phyloP scores from a whole-genome alignment of 2,329 filamentous ascomycete species.

The Colletotrichum spinosum region DNA sequence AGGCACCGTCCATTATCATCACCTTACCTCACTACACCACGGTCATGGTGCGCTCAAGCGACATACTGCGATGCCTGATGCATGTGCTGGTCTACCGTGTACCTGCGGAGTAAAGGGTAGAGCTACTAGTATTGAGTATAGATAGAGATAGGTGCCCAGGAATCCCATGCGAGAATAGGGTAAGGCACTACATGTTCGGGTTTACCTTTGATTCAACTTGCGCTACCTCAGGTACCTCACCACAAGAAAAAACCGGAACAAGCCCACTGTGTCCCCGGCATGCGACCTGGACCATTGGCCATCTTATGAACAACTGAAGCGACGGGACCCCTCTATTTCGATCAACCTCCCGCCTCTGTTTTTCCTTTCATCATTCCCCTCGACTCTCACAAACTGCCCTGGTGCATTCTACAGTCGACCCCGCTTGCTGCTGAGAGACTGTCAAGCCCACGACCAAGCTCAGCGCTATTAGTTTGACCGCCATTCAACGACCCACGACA shows the following conservation, averaged over 20 bases:
- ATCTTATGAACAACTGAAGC: constrained; percentile 4
- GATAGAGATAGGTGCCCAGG: too few relatives aligned
- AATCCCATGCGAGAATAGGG: too few relatives aligned
- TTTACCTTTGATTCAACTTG: background rate
- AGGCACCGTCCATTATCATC: background rate
- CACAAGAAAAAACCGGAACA: background rate
- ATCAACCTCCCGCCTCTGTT: constrained; percentile 4
- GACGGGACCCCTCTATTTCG: constrained; percentile 16
- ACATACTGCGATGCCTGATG: constrained; percentile 9
- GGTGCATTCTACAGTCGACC: background rate
- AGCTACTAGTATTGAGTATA: too few relatives aligned
- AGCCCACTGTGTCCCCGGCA: constrained; percentile 8
- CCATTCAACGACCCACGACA: constrained; percentile 8
- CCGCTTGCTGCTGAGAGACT: constrained; percentile 26
- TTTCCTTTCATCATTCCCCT: constrained; percentile 13
- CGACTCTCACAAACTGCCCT: background rate
- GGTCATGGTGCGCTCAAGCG: constrained; percentile 14
- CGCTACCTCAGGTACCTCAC: constrained; percentile 3
- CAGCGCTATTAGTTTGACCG: background rate
- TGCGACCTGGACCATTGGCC: constrained; percentile 19
- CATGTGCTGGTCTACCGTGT: background rate
- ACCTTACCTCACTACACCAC: constrained; percentile 19
- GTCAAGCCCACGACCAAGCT: background rate
- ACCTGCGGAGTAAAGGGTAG: too few relatives aligned
- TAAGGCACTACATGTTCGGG: too few relatives aligned